Base-by-base conservation (phyloP, 208 protist genomes). In the Tritrichomonas musculus region DNA sequence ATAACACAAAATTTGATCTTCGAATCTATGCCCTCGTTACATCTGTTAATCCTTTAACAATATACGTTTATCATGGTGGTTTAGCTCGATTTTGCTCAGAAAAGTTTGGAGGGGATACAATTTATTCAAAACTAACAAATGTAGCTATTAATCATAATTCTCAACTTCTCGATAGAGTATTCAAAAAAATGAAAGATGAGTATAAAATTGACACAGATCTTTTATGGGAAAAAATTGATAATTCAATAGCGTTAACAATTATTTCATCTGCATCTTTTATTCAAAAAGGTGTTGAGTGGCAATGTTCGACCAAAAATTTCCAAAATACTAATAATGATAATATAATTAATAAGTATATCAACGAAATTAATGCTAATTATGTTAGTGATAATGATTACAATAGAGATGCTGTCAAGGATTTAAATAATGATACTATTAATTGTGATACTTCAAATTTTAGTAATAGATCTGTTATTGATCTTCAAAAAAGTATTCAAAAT, bases 1-100 rank as follows among this genome's bases (percentile, higher is more conserved):
- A 57, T 11, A 57, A 88, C 39, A 53, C 47, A 60, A 88, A 88
- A 88, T 88, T 88, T 88, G 77, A 88, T 88, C 30, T 88, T 13
- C 4, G 77, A 53, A 53, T 88, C 33, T 88, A 88, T 36, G 77
- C 47, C 27, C 39, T 88, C 33, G 77, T 88, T 57, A 47, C 77
- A 88, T 57, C 47, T 33, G 9, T 88, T 5, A 53, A 88, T 60
- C 77, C 77, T 33, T 20, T 88, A 20, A 47, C 44, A 25, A 88
- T 88, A 33, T 88, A 88, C 17, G 47, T 88, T 55, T 88, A 88
- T 36, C 25, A 47, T 9, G 47, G 47, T 39, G 77, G 77, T 33
- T 11, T 88, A 5, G 77, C 77, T 20, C 8, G 77, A 3, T 88
- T 88, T 60, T 88, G 77, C 22, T 57, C 77, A 60, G 77, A 88